Evolutionary conservation across 148 eudicot species (phyloP), one percentile per base, ranked within the genome.

Genomic region (Amaranthus cruentus): DNA sequence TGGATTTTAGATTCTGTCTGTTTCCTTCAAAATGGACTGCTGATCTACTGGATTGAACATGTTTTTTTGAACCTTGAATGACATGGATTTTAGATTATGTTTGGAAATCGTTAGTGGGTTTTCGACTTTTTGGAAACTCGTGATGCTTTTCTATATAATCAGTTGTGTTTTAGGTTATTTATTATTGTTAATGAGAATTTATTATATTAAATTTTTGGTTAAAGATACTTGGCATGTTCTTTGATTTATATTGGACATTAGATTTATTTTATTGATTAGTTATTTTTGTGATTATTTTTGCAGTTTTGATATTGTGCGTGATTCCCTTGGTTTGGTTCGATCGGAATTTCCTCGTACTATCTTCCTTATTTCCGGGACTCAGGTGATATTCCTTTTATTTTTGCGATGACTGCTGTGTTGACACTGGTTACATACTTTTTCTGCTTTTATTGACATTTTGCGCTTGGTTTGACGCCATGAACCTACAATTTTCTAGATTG

Each of bases 271-370:
- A 28, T 71, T 64, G 9, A 18, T 61, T 47, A 15, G 44, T 66
- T 49, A 4, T 47, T 61, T 8, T 67, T 46, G 59, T 62, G 44
- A 67, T 47, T 59, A 46, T 55, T 66, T 56, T 73, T 87, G 81
- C 91, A 95, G 98, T 74, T 95, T 95, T 67, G 98, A 95, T 75
- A 72, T 95, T 56, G 69, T 95, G 68, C 92, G 88, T 65, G 99
- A 95, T 82, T 76, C 89, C 28, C 79, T 95, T 67, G 99, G 97
- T 4, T 75, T 95, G 83, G 82, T 95, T 50, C 93, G 99, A 58
- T 84, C 92, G 0, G 93, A 87, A 65, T 95, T 95, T 79, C 98
- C 98, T 4, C 98, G 91, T 74, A 95, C 97, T 0, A 73, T 88
- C 38, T 95, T 81, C 73, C 83, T 89, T 66, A 89, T 92, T 49